Evolutionary conservation across 2,329 filamentous ascomycete genomes (phyloP).

Genomic region (Penicillium decumbens): DNA sequence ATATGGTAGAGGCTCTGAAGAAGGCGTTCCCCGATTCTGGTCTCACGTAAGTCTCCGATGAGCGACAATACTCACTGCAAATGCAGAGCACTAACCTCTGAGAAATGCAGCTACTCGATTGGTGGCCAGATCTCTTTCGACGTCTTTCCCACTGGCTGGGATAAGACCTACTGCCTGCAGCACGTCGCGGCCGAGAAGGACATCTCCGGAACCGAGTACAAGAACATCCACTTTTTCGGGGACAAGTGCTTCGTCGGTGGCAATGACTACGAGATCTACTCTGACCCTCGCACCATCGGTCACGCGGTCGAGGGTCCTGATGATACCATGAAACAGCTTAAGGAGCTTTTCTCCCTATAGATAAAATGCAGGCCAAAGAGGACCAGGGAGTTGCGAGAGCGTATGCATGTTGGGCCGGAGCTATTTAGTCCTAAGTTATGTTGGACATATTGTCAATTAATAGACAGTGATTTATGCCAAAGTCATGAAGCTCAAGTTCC

Average conservation of each 20-base stretch:
- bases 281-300: slow-evolving; percentile 73
- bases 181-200: slow-evolving; percentile 80
- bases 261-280: slow-evolving; percentile 94
- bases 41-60: slow-evolving; percentile 64
- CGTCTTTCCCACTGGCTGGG: slow-evolving; percentile 94
- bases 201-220: slow-evolving; percentile 62
- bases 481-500: neutral
- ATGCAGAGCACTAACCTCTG: slow-evolving; percentile 6
- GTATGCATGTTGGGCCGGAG: slow-evolving; percentile 13
- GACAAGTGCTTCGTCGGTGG: slow-evolving; percentile 90
- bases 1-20: slow-evolving; percentile 70
- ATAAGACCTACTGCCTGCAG: slow-evolving; percentile 93
- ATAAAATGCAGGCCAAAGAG: neutral
- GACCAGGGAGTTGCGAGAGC: slow-evolving; percentile 14
- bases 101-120: slow-evolving; percentile 68
- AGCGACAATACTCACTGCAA: neutral
- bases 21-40: slow-evolving; percentile 78
- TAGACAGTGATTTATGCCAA: slow-evolving; percentile 5
- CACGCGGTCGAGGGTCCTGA: slow-evolving; percentile 77
- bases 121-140: slow-evolving; percentile 98
- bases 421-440: neutral
- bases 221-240: slow-evolving; percentile 93
- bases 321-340: slow-evolving; percentile 74
- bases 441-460: neutral
- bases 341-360: slow-evolving; percentile 70